Evolutionary conservation across 2,329 filamentous ascomycete species (phyloP), one percentile per base, ranked within the genome.

Genomic region (Malbranchea zuffiana): DNA sequence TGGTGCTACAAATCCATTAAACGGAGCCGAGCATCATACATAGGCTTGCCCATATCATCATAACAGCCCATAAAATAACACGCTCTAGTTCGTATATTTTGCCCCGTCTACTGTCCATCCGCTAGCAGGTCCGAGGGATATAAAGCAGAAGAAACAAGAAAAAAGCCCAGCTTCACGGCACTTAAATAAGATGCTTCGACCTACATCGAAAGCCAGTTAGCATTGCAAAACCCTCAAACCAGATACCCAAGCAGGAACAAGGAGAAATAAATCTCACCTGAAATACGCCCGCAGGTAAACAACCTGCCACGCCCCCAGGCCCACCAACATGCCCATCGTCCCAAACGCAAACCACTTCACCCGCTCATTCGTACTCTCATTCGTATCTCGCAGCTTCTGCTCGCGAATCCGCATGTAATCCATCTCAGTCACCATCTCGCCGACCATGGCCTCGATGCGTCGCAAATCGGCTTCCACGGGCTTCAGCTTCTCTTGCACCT

Each of bases 321-420:
- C 83, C 48, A 95, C 70, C 50, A 98, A 68, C 70, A 95, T 80
- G 44, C 85, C 81, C 67, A 94, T 96, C 18, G 88, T 96, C 47
- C 79, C 77, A 59, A 95, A 78, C 32, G 88, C 88, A 64, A 98
- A 98, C 86, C 85, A 96, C 71, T 96, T 98, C 55, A 98, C 90
- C 42, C 90, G 77, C 66, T 82, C 90, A 67, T 98, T 98, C 48
- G 90, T 98, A 71, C 88, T 96, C 79, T 98, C 90, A 64, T 98
- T 98, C 50, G 90, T 98, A 67, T 98, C 88, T 60, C 90, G 74
- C 52, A 98, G 74, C 70, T 85, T 93, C 74, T 94, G 86, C 71
- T 98, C 90, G 52, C 90, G 76, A 25, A 63, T 53, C 48, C 90
- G 76, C 52, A 98, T 75, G 66, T 96, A 98, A 47, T 96, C 88